Evolutionary conservation across 371 early-diverging fungal species (phyloP).

Genomic region (Mucor mucedo): DNA sequence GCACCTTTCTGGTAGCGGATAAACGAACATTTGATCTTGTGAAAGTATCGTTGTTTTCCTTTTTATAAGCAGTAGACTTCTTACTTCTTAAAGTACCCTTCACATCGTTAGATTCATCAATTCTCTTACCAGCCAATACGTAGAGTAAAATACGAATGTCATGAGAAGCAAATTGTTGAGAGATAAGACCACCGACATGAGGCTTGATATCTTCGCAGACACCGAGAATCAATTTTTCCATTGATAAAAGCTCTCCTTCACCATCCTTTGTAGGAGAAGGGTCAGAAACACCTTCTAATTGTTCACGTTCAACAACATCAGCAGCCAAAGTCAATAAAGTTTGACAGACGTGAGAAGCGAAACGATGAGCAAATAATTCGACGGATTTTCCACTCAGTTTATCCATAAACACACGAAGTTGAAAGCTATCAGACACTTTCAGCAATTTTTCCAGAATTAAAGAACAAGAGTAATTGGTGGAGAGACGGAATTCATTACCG

Average conservation of each 20-base stretch:
- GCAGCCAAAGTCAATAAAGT: slow-evolving; percentile 76
- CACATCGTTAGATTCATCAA: slow-evolving; percentile 59
- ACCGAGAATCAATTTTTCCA: slow-evolving; percentile 65
- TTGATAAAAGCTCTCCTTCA: slow-evolving; percentile 64
- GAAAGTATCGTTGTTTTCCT: slow-evolving; percentile 62
- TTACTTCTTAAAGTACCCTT: slow-evolving; percentile 66
- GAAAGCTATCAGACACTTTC: slow-evolving; percentile 70
- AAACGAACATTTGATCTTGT: slow-evolving; percentile 37
- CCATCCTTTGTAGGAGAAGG: slow-evolving; percentile 32
- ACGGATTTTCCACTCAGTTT: slow-evolving; percentile 69
- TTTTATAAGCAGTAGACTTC: slow-evolving; percentile 69
- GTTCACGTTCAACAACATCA: slow-evolving; percentile 76
- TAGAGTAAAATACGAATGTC: slow-evolving; percentile 71
- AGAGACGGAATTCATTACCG: slow-evolving; percentile 74
- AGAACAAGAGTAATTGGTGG: slow-evolving; percentile 80
- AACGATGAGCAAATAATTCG: slow-evolving; percentile 79
- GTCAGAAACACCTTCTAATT: slow-evolving; percentile 42
- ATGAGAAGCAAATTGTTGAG: slow-evolving; percentile 79
- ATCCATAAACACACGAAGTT: slow-evolving; percentile 74
- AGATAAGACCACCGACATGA: slow-evolving; percentile 69
- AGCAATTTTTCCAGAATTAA: slow-evolving; percentile 82
- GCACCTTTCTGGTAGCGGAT: slow-evolving; percentile 59
- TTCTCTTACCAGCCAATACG: slow-evolving; percentile 70
- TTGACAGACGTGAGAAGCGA: slow-evolving; percentile 87
- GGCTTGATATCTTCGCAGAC: slow-evolving; percentile 71